Percentiles rank a stretch among this genome's conserved stretches.
Conservation (phyloP, 805 yeast genomes). For the Candida ficus region DNA sequence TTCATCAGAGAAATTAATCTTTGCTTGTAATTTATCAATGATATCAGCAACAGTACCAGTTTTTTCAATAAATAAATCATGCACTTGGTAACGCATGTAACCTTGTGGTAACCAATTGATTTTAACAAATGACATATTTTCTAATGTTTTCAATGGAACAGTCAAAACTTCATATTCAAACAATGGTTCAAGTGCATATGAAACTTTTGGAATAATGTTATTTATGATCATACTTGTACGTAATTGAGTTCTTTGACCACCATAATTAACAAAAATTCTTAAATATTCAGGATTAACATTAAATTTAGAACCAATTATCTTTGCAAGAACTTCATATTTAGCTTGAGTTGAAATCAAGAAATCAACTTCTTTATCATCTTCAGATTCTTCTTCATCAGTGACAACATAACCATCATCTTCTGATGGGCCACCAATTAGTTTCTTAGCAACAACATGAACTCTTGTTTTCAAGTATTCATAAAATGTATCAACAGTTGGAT, state of each 20-base stretch:
- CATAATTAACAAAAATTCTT: conserved; percentile 59
- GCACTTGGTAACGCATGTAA: conserved; percentile 60
- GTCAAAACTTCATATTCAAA: conserved; percentile 76
- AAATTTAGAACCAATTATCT: conserved; percentile 50
- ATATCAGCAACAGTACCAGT: conserved; percentile 51
- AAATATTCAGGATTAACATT: conserved; percentile 54
- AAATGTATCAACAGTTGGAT: conserved; percentile 37
- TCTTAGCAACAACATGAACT: conserved; percentile 50
- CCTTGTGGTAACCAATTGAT: conserved; percentile 72
- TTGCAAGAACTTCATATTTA: conserved; percentile 53
- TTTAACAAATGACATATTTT: conserved; percentile 61
- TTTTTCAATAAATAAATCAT: conserved; percentile 66
- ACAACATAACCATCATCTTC: conserved; percentile 48
- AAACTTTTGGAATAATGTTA: conserved; percentile 29
- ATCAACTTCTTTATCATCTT: conserved; percentile 30
- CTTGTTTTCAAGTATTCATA: conserved; percentile 55
- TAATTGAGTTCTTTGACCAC: conserved; percentile 51
- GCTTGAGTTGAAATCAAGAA: conserved; percentile 67
- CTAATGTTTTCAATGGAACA: conserved; percentile 71
- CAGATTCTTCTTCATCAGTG: conserved; percentile 25
- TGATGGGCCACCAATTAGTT: conserved; percentile 31
- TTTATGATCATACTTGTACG: conserved; percentile 29
- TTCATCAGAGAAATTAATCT: conserved; percentile 45
- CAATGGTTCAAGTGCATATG: conserved; percentile 32
- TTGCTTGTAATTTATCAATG: conserved; percentile 49